Percentiles rank a stretch among this genome's conserved stretches.
Conservation (phyloP, 148 eudicot species). For the Vaccinium darrowii region DNA sequence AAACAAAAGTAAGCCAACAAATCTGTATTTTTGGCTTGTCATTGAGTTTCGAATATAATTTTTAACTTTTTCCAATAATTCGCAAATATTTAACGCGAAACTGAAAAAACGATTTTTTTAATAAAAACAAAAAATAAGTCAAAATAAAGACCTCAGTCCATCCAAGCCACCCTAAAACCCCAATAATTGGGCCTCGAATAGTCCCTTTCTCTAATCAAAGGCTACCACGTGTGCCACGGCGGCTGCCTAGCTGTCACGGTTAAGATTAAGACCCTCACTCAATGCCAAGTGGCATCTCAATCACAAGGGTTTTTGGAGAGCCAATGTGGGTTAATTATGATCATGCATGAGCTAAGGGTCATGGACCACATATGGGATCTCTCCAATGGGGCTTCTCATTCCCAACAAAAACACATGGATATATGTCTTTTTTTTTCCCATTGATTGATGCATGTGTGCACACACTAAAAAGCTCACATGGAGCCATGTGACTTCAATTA, state of each 20-base stretch:
- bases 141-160: no score
- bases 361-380: not conserved
- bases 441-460: conserved; percentile 1
- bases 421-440: not conserved
- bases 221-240: not conserved
- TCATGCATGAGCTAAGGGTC: not conserved
- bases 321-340: not conserved
- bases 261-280: not conserved
- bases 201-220: not conserved
- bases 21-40: no score
- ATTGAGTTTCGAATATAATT: no score
- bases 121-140: no score
- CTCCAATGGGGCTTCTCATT: not conserved
- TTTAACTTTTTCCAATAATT: no score
- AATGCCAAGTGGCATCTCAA: conserved; percentile 2
- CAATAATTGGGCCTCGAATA: no score
- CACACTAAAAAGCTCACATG: conserved; percentile 9
- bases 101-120: no score
- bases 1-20: no score
- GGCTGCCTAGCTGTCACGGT: not conserved
- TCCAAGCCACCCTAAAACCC: no score
- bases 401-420: conserved; percentile 3
- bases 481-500: conserved; percentile 12
- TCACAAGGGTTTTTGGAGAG: not conserved
- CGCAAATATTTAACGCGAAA: no score